These are phyloP conservation scores for Echinochloa phyllopogon DNA, from an alignment of 176 grass and related monocot genomes.

Conservation along the genomic window DNA sequence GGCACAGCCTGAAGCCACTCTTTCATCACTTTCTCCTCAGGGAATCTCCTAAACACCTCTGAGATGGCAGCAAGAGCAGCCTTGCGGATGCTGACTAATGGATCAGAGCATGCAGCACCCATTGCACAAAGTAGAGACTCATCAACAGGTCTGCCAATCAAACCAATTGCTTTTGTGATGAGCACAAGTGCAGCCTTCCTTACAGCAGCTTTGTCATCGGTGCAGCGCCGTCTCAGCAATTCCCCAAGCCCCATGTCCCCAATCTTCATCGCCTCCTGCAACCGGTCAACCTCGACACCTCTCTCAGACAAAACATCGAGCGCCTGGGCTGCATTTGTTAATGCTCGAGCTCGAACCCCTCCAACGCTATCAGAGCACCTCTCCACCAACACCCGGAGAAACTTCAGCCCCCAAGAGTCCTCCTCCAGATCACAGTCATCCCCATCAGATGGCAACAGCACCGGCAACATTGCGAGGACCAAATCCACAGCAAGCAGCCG, in stretches of 20 bases:
- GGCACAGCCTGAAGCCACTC: constrained; percentile 95
- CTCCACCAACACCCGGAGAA: constrained; percentile 66
- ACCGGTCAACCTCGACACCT: constrained; percentile 38
- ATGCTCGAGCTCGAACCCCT: constrained; percentile 71
- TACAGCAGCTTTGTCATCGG: constrained; percentile 90
- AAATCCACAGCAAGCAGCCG: constrained; percentile 84
- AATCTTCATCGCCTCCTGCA: constrained; percentile 57
- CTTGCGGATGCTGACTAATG: constrained; percentile 88
- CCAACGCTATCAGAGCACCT: constrained; percentile 67
- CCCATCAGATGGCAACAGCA: constrained; percentile 39
- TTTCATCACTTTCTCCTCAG: constrained; percentile 68
- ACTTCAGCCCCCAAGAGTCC: constrained; percentile 59
- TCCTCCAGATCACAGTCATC: constrained; percentile 33
- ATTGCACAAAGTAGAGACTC: constrained; percentile 64
- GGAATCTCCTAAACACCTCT: constrained; percentile 83
- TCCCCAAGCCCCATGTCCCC: constrained; percentile 61
- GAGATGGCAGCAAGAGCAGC: constrained; percentile 91
- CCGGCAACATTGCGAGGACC: constrained; percentile 60
- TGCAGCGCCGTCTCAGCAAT: constrained; percentile 69
- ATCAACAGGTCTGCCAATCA: constrained; percentile 74
- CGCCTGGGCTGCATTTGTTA: constrained; percentile 72
- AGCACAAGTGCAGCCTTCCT: constrained; percentile 87
- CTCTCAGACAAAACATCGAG: constrained; percentile 61
- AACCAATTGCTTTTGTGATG: constrained; percentile 64
- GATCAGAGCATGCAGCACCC: constrained; percentile 84